These are phyloP conservation scores for Botrytis sinoallii DNA, from an alignment of 2,329 filamentous ascomycete species.

Conservation along the genomic window DNA sequence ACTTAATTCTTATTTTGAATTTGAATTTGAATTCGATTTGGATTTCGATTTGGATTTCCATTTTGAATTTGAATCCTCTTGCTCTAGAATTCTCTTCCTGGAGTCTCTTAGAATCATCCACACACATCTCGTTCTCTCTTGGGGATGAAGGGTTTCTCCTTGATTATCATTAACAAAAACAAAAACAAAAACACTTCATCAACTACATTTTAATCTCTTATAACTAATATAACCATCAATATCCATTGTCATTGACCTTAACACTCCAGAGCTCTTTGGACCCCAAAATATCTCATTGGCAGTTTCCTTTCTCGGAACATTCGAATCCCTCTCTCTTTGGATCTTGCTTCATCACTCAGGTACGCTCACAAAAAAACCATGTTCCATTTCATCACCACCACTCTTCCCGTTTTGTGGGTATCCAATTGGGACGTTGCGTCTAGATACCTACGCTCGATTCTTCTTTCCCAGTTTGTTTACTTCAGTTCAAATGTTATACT, in stretches of 20 bases:
- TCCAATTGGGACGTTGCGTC: neutral
- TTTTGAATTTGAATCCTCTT: neutral
- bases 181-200: neutral
- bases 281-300: neutral
- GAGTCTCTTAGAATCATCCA: neutral
- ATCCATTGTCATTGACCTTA: neutral
- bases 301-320: neutral
- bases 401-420: neutral
- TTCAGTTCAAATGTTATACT: neutral
- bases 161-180: neutral
- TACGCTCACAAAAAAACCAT: neutral
- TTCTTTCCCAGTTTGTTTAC: neutral
- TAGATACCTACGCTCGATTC: neutral
- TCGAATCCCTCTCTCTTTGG: conserved; percentile 4
- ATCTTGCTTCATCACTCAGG: conserved; percentile 11
- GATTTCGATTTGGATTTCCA: neutral
- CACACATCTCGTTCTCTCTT: neutral
- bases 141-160: neutral
- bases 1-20: neutral
- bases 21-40: neutral
- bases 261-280: neutral
- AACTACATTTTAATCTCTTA: neutral
- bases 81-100: neutral
- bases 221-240: neutral
- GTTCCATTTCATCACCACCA: conserved; percentile 9